Base-by-base conservation (phyloP, 2,329 filamentous ascomycete species). In the Huntiella savannae region DNA sequence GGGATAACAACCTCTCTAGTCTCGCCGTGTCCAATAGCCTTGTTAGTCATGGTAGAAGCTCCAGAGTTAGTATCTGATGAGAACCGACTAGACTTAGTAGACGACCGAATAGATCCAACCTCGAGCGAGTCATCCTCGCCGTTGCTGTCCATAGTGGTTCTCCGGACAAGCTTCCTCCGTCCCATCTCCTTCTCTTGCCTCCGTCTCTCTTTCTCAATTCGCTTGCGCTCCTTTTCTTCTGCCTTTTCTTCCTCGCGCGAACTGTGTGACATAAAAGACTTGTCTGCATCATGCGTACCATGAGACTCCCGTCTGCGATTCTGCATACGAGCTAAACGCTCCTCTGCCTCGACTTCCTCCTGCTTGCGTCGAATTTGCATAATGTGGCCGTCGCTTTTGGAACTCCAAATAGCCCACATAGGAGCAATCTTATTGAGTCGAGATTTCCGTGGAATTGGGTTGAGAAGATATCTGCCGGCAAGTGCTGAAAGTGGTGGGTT, bases 401-500 rank as follows among this genome's bases (percentile, higher is more conserved):
- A 87, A 11, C 84, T 86, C 82, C 86, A 92, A 1, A 79, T 67
- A 43, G 77, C 82, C 88, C 88, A 96, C 32, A 28, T 22, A 11
- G 40, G 42, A 15, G 43, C 32, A 11, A 38, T 36, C 43, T 49
- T 49, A 28, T 43, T 42, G 5, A 49, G 34, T 28, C 46, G 46
- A n/a, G 43, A 46, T 44, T 49, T 49, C 33, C 47, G 47, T n/a
- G 47, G 28, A 28, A 39, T 45, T 52, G 34, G 55, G 54, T 33
- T 49, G 7, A 58, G 63, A 52, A 67, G 69, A 49, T 78, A 70
- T 48, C 84, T 68, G 1, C 82, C 82, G 1, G 82, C 86, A 7
- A 95, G 63, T 0, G 91, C 85, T 38, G 81, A 85, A 0, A 86
- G 82, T 1, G 91, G 88, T 1, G 91, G 88, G 1, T 64, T 65